These are phyloP conservation scores for Naganishia randhawae DNA, from an alignment of 768 basidiomycete species.

Conservation along the genomic window DNA sequence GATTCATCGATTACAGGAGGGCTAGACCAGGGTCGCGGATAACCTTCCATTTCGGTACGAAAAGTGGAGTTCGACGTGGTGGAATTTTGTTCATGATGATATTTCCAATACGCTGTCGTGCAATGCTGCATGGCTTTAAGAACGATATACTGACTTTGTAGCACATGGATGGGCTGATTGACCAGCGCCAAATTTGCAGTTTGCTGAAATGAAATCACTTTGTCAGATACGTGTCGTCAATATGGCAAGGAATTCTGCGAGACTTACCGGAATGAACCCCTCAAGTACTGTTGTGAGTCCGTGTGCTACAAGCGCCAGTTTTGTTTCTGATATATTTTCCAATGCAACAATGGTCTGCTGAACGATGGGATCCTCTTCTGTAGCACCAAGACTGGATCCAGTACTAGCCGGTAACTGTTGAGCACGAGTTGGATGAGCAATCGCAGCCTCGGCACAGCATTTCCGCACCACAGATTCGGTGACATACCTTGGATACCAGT, in stretches of 20 bases:
- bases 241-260: slow-evolving; percentile 17
- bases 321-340: slow-evolving; percentile 71
- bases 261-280: slow-evolving; percentile 66
- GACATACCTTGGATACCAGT: slow-evolving; percentile 69
- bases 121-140: slow-evolving; percentile 74
- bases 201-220: slow-evolving; percentile 9
- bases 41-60: slow-evolving; percentile 39
- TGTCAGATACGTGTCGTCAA: background rate
- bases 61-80: slow-evolving; percentile 47
- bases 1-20: slow-evolving; percentile 72
- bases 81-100: slow-evolving; percentile 51
- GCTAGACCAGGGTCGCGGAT: slow-evolving; percentile 58
- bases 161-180: slow-evolving; percentile 61
- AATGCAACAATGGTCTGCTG: slow-evolving; percentile 73
- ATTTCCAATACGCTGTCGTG: slow-evolving; percentile 72
- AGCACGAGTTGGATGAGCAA: background rate
- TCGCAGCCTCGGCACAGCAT: background rate
- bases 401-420: slow-evolving; percentile 78
- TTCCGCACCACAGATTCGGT: background rate
- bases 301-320: slow-evolving; percentile 74
- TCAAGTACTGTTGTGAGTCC: slow-evolving; percentile 74
- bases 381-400: slow-evolving; percentile 64
- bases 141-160: slow-evolving; percentile 82
- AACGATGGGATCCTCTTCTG: slow-evolving; percentile 72
- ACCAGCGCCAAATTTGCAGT: slow-evolving; percentile 25